Evolutionary conservation across 2,329 filamentous ascomycete genomes (phyloP), one percentile per base, ranked within the genome.

Genomic region (Pestalotiopsis sp.): DNA sequence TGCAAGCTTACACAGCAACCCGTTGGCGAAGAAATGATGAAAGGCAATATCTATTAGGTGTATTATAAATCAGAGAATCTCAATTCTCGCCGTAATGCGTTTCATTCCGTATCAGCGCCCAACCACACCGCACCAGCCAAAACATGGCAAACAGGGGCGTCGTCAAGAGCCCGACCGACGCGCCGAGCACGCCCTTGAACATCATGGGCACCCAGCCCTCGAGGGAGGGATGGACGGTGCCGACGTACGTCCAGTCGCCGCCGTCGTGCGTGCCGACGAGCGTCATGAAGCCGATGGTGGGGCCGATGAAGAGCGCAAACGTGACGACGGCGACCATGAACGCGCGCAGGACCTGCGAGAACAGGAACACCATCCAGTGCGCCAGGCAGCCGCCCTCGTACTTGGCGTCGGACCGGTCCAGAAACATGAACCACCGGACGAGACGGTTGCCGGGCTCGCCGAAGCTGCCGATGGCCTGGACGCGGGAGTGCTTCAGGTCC

Each of bases 111-210:
- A 73, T 69, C 64, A 79, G 64, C 56, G 77, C 80, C 85, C 84
- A 87, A 0, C 85, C 85, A 11, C 82, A 84, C 68, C 83, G 80
- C 62, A 83, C 75, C 49, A 88, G 77, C 86, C 86, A 88, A 69
- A 86, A 85, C 23, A 80, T 72, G 45, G 82, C 83, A 77, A 86
- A 84, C 9, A 79, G 71, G 1, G 86, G 86, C 60, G 85, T 85
- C 56, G 82, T 83, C 57, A 86, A 65, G 60, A 86, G 70, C 6
- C 81, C 83, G 36, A 87, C 76, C 56, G 83, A 70, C 6, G 80
- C 85, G 13, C 85, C 85, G 45, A 85, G 79, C 14, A 86, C 73
- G 12, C 82, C 75, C 78, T 88, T 88, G 78, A 86, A 88, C 38
- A 84, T 72, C 71, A 85, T 78, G 9, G 85, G 85, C 66, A 78